Evolutionary conservation across 352 stramenopile species (phyloP), one percentile per base, ranked within the genome.

Genomic region (Globisporangium megalacanthum): DNA sequence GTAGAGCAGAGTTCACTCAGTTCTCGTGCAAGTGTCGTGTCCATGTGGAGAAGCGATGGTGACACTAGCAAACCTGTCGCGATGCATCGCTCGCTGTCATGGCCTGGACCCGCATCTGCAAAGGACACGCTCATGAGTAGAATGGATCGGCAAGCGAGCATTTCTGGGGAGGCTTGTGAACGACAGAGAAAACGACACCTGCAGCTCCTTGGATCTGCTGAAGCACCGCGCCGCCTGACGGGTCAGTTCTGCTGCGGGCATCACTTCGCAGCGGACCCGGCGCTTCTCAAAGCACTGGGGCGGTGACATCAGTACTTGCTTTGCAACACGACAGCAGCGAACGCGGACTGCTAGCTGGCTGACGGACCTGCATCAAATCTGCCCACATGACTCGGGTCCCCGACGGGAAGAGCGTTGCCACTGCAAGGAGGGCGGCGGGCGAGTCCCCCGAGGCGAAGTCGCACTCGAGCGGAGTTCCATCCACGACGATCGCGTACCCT

Each of bases 221-320:
- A 79, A 85, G 50, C 65, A 79, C 8, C 5, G 3, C 5, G 50
- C 59, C 29, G 73, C 64, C 47, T 70, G 55, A 19, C 64, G 62
- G 13, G 42, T 64, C 19, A 82, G 56, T 20, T 77, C 60, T 17
- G 62, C 42, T 4, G 52, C 15, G 7, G 51, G 36, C 52, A 87
- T 51, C 25, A 72, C 11, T 20, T 68, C 52, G 37, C 69, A 84
- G 29, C 41, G 36, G 13, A 84, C 48, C 35, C 63, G 61, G 15
- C 61, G 68, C 3, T 42, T 61, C 44, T 62, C 65, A 29, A 82
- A 65, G 46, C 56, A 56, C 56, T 67, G 42, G 13, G n/a, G 14
- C 6, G 37, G 4, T 33, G 17, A 13, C 17, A 14, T 61, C 15
- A 61, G 22, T n/a, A 11, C 6, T n/a, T n/a, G 1, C 0, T 19